A percentile compares a stretch with the other conserved stretches of the same genome.
These are phyloP conservation scores for Haematococcus sp. DNA, from an alignment of 139 green algal genomes.

Conservation along the genomic window DNA sequence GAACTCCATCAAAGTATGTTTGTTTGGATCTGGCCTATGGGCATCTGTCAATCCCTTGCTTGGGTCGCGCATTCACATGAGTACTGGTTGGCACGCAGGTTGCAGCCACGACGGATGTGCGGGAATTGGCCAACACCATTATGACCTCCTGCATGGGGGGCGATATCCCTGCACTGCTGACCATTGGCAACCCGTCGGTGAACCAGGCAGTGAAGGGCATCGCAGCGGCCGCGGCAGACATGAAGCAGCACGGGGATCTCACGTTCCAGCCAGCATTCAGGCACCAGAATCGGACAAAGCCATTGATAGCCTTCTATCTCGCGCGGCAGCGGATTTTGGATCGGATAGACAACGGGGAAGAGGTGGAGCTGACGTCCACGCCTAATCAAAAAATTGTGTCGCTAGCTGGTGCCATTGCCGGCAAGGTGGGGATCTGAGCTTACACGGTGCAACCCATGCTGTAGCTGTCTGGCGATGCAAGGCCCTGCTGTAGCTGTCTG, in stretches of 20 bases:
- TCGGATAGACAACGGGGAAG: neutral
- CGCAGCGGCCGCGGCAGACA: constrained; percentile 32
- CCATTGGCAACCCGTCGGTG: constrained; percentile 41
- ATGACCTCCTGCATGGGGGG: neutral
- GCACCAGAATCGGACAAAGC: constrained; percentile 46
- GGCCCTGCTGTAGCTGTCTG: neutral
- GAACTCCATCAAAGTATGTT: no score
- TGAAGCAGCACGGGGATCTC: constrained; percentile 34
- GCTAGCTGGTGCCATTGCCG: constrained; percentile 2
- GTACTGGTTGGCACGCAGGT: constrained; percentile 14
- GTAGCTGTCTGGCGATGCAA: constrained; percentile 2
- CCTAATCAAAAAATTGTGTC: constrained; percentile 6
- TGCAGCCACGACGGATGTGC: constrained; percentile 20
- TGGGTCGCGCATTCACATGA: no score
- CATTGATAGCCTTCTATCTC: constrained; percentile 60
- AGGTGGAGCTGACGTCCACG: neutral
- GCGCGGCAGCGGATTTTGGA: neutral
- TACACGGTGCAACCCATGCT: constrained; percentile 1
- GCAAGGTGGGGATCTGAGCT: constrained; percentile 2
- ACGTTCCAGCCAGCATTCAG: constrained; percentile 68
- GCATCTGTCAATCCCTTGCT: no score
- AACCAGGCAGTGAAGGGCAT: constrained; percentile 52
- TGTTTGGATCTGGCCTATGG: no score
- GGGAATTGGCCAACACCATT: constrained; percentile 30
- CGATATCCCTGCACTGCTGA: constrained; percentile 48